These are phyloP conservation scores for Adiantum capillusveneris DNA, from an alignment of 75 land plant genomes.

Conservation along the genomic window DNA sequence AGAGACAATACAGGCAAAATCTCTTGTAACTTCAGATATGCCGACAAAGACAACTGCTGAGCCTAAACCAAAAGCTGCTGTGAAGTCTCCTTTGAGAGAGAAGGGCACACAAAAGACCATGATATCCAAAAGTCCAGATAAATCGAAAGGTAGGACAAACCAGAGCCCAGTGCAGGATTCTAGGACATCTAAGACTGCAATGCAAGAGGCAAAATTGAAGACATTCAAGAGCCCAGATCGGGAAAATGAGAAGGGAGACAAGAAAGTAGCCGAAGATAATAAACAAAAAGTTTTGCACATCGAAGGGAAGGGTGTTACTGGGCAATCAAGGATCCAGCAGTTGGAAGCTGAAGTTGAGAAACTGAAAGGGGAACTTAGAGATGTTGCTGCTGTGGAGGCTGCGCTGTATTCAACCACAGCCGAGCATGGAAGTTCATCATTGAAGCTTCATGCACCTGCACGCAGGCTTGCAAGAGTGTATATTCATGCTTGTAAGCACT, in stretches of 20 bases:
- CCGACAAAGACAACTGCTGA: too few relatives aligned
- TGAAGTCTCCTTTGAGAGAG: too few relatives aligned
- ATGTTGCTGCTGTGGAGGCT: conserved; percentile 83
- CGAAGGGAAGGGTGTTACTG: conserved; percentile 23
- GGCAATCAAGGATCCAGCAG: conserved; percentile 39
- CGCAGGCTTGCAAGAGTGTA: conserved; percentile 86
- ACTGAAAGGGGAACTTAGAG: conserved; percentile 74
- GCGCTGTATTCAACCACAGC: conserved; percentile 74
- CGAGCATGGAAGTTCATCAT: conserved; percentile 84
- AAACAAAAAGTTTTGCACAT: conserved; percentile 18
- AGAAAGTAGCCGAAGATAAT: conserved; percentile 28
- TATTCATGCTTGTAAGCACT: conserved; percentile 74
- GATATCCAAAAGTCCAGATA: too few relatives aligned
- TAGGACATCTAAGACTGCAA: too few relatives aligned
- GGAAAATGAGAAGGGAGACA: conserved; percentile 24
- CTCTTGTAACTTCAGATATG: neutral
- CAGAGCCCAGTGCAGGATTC: too few relatives aligned
- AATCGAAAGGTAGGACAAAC: too few relatives aligned
- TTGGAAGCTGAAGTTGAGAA: conserved; percentile 54
- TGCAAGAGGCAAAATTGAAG: neutral
- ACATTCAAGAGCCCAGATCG: neutral
- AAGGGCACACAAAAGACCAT: too few relatives aligned
- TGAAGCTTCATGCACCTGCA: conserved; percentile 92
- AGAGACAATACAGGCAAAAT: neutral
- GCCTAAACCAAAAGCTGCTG: too few relatives aligned